phyloP scores from a whole-genome alignment of 345 rosid species.

The Pistacia atlantica region DNA sequence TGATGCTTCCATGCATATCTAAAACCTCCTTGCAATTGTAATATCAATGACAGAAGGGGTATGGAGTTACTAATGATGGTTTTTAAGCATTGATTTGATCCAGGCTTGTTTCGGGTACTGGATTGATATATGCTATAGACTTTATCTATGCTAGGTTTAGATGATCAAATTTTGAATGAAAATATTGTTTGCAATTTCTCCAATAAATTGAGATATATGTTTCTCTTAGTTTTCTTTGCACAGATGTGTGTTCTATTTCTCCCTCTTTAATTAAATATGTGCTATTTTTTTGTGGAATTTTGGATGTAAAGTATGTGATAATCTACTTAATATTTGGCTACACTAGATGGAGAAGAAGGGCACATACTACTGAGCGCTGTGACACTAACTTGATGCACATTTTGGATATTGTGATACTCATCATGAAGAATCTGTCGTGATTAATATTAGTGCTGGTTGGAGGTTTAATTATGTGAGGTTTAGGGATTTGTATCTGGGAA shows the following conservation, averaged over 20 bases:
- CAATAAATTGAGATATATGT: background rate
- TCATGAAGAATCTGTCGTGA: background rate
- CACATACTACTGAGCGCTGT: background rate
- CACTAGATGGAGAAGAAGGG: background rate
- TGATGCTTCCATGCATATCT: background rate
- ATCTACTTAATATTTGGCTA: background rate
- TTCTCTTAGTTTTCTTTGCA: background rate
- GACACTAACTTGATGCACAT: background rate
- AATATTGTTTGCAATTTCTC: background rate
- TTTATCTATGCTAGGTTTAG: background rate
- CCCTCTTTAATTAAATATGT: background rate
- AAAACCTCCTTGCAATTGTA: background rate
- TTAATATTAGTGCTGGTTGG: background rate
- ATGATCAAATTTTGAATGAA: background rate
- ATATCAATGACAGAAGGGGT: background rate
- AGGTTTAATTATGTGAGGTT: background rate
- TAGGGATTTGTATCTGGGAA: background rate
- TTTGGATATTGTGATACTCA: background rate
- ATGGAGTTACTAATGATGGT: background rate
- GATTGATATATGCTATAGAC: background rate
- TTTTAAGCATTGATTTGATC: background rate
- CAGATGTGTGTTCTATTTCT: background rate
- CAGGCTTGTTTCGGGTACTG: background rate
- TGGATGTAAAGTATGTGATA: background rate
- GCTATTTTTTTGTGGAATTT: background rate